These are phyloP conservation scores for Schizophyllum commune DNA, from an alignment of 1,284 basidiomycete genomes.

Conservation along the genomic window DNA sequence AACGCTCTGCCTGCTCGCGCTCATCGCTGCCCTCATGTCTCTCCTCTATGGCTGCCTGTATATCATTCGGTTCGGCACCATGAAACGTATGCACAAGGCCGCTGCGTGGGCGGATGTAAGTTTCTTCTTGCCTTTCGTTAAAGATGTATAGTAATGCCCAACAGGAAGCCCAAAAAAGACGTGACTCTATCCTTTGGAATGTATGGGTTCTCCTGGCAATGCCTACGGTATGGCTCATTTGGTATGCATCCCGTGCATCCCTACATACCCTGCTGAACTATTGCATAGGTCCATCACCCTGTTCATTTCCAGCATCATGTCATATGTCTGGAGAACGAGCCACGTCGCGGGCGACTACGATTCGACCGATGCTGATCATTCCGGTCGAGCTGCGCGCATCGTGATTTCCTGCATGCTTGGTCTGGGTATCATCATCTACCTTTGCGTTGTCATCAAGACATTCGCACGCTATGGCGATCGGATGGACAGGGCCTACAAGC, in stretches of 20 bases:
- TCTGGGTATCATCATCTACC: constrained; percentile 42
- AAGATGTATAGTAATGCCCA: background rate
- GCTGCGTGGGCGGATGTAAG: constrained; percentile 56
- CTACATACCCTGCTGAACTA: background rate
- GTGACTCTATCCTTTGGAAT: constrained; percentile 48
- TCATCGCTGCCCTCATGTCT: constrained; percentile 47
- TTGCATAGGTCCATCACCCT: constrained; percentile 37
- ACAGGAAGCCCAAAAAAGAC: constrained; percentile 43
- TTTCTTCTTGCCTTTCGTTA: constrained; percentile 16
- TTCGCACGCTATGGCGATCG: constrained; percentile 35
- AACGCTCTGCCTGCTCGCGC: constrained; percentile 43
- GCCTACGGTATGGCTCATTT: constrained; percentile 48
- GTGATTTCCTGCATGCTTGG: constrained; percentile 35
- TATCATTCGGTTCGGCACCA: constrained; percentile 50
- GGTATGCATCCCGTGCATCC: constrained; percentile 24
- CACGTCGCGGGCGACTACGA: constrained; percentile 24
- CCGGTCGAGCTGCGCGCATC: constrained; percentile 37
- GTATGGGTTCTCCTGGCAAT: constrained; percentile 54
- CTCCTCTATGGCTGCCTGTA: constrained; percentile 51
- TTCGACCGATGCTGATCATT: constrained; percentile 11
- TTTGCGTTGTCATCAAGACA: constrained; percentile 38
- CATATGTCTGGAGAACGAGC: constrained; percentile 49
- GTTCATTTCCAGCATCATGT: constrained; percentile 43
- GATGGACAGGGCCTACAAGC: constrained; percentile 5
- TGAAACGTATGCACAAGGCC: constrained; percentile 53